Base-by-base conservation (phyloP, 257 asterid genomes). In the Solanum medicagineum region DNA sequence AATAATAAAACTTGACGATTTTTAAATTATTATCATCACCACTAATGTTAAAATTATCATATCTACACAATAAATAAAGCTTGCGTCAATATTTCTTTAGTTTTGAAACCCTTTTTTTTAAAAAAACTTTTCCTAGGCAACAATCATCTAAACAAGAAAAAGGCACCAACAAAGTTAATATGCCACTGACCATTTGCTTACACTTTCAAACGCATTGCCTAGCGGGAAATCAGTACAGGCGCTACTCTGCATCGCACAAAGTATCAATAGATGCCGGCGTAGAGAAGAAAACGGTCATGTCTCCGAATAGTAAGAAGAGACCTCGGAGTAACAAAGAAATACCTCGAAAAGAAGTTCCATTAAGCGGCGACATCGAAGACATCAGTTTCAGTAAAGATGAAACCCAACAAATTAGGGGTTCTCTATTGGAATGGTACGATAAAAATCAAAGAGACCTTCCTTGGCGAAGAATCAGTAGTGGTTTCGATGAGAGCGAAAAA, bases 401-500 rank as follows among this genome's bases (percentile, higher is more conserved):
- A 87, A 89, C 88, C 85, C 29, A 85, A 22, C 83, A 88, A 86
- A 94, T 96, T 75, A 94, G 98, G 97, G 93, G 90, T 85, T 93
- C 93, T 81, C 88, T 96, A 83, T 89, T 95, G 84, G 87, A 92
- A 17, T 96, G 98, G 99, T 95, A 95, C 89, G 96, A 92, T 53
- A 65, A 85, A 56, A 94, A 95, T 86, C 90, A 89, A 74, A 92
- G 99, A 77, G 99, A 96, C 86, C 90, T 96, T 29, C 99, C 99
- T 10, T 96, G 99, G 99, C 88, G 99, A 87, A 91, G 94, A 88
- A 90, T 91, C 81, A 93, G 93, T 91, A 86, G 79, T 55, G 73
- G 62, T n/a, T 77, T 54, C 51, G 57, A 74, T 47, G 94, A 92
- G 83, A 84, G 92, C 42, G 97, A 89, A 6, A 87, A 57, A 83